Evolutionary conservation across 441 rosid genomes (phyloP), one percentile per base, ranked within the genome.

Genomic region (Bruguiera hainesii): DNA sequence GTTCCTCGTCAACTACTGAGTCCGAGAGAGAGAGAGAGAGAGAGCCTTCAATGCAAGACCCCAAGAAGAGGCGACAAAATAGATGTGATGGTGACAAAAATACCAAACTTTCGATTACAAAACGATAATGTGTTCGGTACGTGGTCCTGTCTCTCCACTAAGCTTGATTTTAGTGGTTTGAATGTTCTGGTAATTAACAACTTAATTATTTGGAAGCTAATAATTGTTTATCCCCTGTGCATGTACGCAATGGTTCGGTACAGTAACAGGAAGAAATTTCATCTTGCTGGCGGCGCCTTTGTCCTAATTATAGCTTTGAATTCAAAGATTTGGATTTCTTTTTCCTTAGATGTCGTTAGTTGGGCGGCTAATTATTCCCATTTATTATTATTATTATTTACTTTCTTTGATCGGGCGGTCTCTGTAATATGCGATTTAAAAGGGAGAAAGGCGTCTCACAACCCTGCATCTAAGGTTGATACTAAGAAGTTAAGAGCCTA

Each of bases 141-240:
- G 33, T 53, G 28, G 37, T 18, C 30, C n/a, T 59, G 21, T 63
- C 31, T 53, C 68, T n/a, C 58, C 70, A 63, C 76, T 68, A 60
- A 63, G 53, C 73, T 50, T 48, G 56, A 60, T 5, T 72, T 19
- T 37, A 30, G 11, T 61, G 58, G 30, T 21, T 52, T 70, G 57
- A 55, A 69, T 30, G 19, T 60, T 62, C 57, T 64, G 61, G 28
- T 37, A 68, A 65, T 68, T 56, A 68, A 37, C 26, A 11, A 26
- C 28, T 21, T 53, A 53, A 53, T 53, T 53, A 69, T 20, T 74
- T 76, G 59, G 60, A 61, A 71, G 67, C 69, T 71, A 64, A 52
- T 59, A 35, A 25, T 29, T 52, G 56, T 65, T 67, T 63, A 65
- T 66, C 62, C 20, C 20, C 9, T 71, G 75, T 72, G 73, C 77